Conservation (phyloP, 345 rosid species). For the Diplotaxis tenuifolia region DNA sequence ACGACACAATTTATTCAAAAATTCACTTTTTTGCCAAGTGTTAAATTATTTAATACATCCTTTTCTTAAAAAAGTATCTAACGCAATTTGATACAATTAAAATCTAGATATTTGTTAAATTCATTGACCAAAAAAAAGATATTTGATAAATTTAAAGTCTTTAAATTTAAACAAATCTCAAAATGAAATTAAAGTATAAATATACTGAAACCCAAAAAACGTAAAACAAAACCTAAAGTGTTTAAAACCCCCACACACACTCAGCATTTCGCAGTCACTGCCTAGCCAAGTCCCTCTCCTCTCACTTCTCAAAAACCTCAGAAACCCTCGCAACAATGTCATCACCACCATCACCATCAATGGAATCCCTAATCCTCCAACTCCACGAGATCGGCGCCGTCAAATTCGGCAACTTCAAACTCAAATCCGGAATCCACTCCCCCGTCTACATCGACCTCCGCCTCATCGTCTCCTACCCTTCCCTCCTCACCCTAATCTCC, state of each 20-base stretch:
- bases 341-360: conserved; percentile 30
- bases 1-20: too few species aligned
- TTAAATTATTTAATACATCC: too few species aligned
- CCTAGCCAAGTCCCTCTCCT: neutral
- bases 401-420: conserved; percentile 83
- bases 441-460: conserved; percentile 97
- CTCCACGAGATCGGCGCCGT: conserved; percentile 93
- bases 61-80: too few species aligned
- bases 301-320: neutral
- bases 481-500: conserved; percentile 77
- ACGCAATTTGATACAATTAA: neutral
- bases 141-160: neutral
- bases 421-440: conserved; percentile 88
- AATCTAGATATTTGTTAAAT: neutral
- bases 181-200: neutral
- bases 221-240: conserved; percentile 17
- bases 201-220: neutral
- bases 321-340: neutral
- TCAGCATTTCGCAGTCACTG: neutral
- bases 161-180: neutral
- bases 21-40: too few species aligned
- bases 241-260: conserved; percentile 13
- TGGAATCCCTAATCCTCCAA: conserved; percentile 78
- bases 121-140: too few species aligned
- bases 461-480: conserved; percentile 76